Base-by-base conservation (phyloP, 306 rosid species). In the Ceratonia siliqua region DNA sequence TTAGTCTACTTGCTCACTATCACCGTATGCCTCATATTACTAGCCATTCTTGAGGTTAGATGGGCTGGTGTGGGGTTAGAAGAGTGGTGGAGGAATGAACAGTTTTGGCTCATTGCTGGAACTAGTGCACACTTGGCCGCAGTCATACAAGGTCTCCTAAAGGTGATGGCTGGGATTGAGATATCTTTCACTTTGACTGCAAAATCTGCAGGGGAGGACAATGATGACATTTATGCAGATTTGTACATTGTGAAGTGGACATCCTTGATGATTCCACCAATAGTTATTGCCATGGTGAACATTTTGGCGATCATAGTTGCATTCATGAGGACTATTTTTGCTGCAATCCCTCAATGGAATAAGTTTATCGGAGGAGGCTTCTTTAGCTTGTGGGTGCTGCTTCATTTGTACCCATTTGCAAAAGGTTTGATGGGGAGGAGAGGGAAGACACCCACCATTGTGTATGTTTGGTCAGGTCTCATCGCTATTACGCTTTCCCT, bases 61-160 rank as follows among this genome's bases (percentile, higher is more conserved):
- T 86, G 89, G 87, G 71, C 89, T 0, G 83, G 85, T 2, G 77
- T 86, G 0, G 83, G 56, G 71, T 64, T 86, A 9, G 89, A 86
- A 17, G 81, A 86, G 2, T 86, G 89, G 89, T 86, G 89, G 89
- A 80, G 89, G 35, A 85, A 85, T 0, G 89, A 85, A 73, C 89
- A 85, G 0, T 85, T 85, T 69, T 85, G 89, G 89, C 87, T 85
- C 27, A 80, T 86, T 2, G 72, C 85, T 0, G 87, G 89, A 25
- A 86, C 89, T 0, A 86, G 89, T 74, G 83, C 89, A 22, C 89
- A 86, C 17, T 25, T 86, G 9, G 87, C 85, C 9, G 89, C 89
- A 7, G 89, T 86, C 6, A 13, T 86, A 0, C 89, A 86, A 36
- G 89, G 89, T 0, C 77, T 86, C 0, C 79, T 86, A 0, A 86